These are phyloP conservation scores for Aspergillus avenaceus DNA, from an alignment of 495 filamentous ascomycete genomes.

Conservation along the genomic window DNA sequence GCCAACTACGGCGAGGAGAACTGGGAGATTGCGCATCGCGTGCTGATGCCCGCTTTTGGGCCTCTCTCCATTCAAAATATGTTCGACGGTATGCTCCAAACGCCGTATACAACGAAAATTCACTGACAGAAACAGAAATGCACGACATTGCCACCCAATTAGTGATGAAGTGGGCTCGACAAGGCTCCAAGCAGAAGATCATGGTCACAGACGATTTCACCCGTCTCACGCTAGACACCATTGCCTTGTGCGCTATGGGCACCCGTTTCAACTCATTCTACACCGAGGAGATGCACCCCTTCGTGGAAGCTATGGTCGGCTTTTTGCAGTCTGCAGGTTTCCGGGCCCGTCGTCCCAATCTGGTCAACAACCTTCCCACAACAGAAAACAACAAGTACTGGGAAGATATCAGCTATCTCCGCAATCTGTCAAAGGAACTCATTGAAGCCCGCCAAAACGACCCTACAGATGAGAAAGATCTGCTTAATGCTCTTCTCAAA, in stretches of 20 bases:
- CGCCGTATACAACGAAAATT: neutral
- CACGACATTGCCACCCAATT: slow-evolving; percentile 68
- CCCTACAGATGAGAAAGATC: slow-evolving; percentile 58
- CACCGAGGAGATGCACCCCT: slow-evolving; percentile 62
- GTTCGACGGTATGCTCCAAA: slow-evolving; percentile 47
- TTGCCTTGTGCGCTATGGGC: slow-evolving; percentile 69
- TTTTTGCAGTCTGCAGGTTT: slow-evolving; percentile 52
- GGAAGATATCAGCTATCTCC: slow-evolving; percentile 53
- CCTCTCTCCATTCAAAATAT: slow-evolving; percentile 64
- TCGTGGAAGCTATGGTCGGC: slow-evolving; percentile 60
- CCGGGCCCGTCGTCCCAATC: slow-evolving; percentile 44
- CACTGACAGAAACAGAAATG: slow-evolving; percentile 48
- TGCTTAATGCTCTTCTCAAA: slow-evolving; percentile 65
- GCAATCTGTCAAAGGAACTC: slow-evolving; percentile 53
- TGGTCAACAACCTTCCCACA: slow-evolving; percentile 48
- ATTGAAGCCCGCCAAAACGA: slow-evolving; percentile 52
- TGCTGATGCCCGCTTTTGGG: slow-evolving; percentile 64
- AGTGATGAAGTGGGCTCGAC: slow-evolving; percentile 70
- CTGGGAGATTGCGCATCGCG: slow-evolving; percentile 69
- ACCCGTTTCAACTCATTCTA: slow-evolving; percentile 76
- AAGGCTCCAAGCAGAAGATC: slow-evolving; percentile 55
- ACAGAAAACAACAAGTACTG: slow-evolving; percentile 52
- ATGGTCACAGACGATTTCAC: slow-evolving; percentile 67
- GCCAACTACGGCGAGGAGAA: slow-evolving; percentile 56
- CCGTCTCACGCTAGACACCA: slow-evolving; percentile 66